Conservation (phyloP, 1,284 basidiomycete species). For the Pseudozyma sp. region DNA sequence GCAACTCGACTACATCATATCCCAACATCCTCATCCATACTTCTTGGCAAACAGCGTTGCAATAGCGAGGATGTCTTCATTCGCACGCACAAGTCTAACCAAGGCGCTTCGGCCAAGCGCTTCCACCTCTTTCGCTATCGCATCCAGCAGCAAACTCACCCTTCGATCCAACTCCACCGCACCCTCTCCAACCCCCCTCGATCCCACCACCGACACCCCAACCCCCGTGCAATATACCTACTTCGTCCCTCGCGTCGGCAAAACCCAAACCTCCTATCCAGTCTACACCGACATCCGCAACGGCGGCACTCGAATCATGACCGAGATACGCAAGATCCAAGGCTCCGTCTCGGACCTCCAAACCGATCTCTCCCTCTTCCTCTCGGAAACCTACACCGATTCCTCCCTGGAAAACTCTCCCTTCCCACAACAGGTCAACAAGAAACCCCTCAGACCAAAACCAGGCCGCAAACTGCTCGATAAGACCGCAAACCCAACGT, state of each 20-base stretch:
- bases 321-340: slow-evolving; percentile 55
- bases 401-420: slow-evolving; percentile 5
- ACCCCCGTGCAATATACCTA: slow-evolving; percentile 49
- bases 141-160: slow-evolving; percentile 26
- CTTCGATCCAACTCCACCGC: slow-evolving; percentile 24
- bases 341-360: slow-evolving; percentile 42
- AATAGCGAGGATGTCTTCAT: slow-evolving; percentile 14
- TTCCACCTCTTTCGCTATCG: slow-evolving; percentile 7
- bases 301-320: slow-evolving; percentile 47
- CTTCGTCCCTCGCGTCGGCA: slow-evolving; percentile 58
- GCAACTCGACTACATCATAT: too few species aligned
- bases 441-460: slow-evolving; percentile 21
- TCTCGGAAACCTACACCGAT: slow-evolving; percentile 23
- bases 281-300: slow-evolving; percentile 57
- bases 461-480: slow-evolving; percentile 17
- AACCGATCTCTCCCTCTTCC: slow-evolving; percentile 29
- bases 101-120: slow-evolving; percentile 9
- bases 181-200: not conserved
- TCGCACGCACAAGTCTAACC: slow-evolving; percentile 17
- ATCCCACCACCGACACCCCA: not conserved
- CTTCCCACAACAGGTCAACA: slow-evolving; percentile 12
- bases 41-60: not conserved
- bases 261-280: slow-evolving; percentile 41
- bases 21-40: too few species aligned
- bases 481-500: slow-evolving; percentile 19